Evolutionary conservation across 371 early-diverging fungal genomes (phyloP).

Genomic region (Nematocida sp.): DNA sequence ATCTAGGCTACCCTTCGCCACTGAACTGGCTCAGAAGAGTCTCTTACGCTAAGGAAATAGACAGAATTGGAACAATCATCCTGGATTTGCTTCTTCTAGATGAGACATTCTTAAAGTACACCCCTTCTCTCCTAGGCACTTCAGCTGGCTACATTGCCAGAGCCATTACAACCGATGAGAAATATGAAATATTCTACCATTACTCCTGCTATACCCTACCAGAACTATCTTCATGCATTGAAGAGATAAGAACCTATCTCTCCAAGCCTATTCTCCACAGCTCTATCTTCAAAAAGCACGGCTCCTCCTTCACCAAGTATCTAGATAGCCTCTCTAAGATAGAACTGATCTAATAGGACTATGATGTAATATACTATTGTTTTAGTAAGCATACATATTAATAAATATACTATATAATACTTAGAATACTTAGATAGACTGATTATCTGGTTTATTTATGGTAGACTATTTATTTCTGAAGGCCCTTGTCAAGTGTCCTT

Average conservation of each 20-base stretch:
- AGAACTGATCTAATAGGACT: not conserved
- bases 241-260: slow-evolving; percentile 18
- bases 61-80: slow-evolving; percentile 83
- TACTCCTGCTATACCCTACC: not conserved
- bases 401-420: too few relatives aligned
- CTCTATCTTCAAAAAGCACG: slow-evolving; percentile 48
- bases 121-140: slow-evolving; percentile 75
- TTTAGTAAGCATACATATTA: not conserved
- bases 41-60: slow-evolving; percentile 67
- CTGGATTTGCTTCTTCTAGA: slow-evolving; percentile 84
- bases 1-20: slow-evolving; percentile 59
- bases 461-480: too few relatives aligned
- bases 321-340: not conserved
- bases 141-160: slow-evolving; percentile 78
- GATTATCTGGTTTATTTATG: too few relatives aligned
- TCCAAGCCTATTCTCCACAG: slow-evolving; percentile 26
- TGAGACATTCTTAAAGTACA: slow-evolving; percentile 70
- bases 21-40: slow-evolving; percentile 61
- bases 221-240: slow-evolving; percentile 7
- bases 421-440: too few relatives aligned
- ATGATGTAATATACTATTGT: not conserved
- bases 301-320: slow-evolving; percentile 30
- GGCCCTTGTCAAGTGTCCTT: not conserved
- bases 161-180: slow-evolving; percentile 71
- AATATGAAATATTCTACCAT: slow-evolving; percentile 42